A percentile compares a stretch with the other conserved stretches of the same genome.
These are phyloP conservation scores for Dipodascus geniculatus DNA, from an alignment of 805 yeast species.

Conservation along the genomic window DNA sequence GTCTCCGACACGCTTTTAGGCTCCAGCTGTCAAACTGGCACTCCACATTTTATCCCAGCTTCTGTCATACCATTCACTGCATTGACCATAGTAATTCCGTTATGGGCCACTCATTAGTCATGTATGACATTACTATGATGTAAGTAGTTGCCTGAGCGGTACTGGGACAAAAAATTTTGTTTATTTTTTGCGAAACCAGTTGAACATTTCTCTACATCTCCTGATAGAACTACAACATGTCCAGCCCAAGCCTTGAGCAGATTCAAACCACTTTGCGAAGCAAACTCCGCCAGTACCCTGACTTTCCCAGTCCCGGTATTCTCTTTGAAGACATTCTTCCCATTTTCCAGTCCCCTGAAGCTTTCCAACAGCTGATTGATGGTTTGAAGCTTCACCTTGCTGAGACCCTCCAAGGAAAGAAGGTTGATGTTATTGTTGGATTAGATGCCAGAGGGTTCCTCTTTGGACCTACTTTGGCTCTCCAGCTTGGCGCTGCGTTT, in stretches of 20 bases:
- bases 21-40: no score
- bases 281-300: conserved; percentile 58
- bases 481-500: conserved; percentile 80
- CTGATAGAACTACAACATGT: neutral
- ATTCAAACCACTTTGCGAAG: conserved; percentile 18
- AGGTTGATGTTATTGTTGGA: conserved; percentile 85
- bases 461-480: conserved; percentile 91
- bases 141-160: neutral
- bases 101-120: no score
- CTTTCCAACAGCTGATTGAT: conserved; percentile 68
- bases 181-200: neutral
- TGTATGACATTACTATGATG: no score
- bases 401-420: conserved; percentile 35
- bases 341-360: conserved; percentile 68
- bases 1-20: no score
- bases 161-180: neutral
- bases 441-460: conserved; percentile 94
- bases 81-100: no score
- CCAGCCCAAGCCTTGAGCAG: neutral
- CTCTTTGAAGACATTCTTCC: conserved; percentile 95
- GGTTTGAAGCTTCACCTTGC: conserved; percentile 72
- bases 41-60: no score
- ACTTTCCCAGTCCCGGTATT: conserved; percentile 89
- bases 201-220: neutral
- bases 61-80: no score